phyloP scores from a whole-genome alignment of 371 early-diverging fungal species.

The Mortierella sp. region DNA sequence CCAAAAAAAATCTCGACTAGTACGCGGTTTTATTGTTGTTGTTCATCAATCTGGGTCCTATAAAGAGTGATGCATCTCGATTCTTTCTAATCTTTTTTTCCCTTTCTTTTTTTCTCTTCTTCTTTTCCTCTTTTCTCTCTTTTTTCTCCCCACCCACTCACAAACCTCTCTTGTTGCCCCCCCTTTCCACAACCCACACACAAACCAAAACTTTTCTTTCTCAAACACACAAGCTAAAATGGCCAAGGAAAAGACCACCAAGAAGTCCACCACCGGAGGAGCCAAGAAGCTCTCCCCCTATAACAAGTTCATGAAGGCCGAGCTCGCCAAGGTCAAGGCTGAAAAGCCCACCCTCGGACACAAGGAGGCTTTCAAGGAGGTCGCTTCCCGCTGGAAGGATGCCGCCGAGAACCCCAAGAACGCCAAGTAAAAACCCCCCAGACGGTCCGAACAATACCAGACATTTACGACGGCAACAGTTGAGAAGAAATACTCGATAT shows the following conservation, averaged over 20 bases:
- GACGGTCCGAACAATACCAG: neutral
- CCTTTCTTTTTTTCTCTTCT: constrained; percentile 5
- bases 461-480: neutral
- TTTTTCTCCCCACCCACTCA: neutral
- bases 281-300: constrained; percentile 73
- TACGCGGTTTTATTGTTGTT: constrained; percentile 5
- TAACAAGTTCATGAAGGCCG: constrained; percentile 80
- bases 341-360: constrained; percentile 70
- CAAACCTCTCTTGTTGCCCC: neutral
- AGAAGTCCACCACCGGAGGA: constrained; percentile 52
- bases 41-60: constrained; percentile 3
- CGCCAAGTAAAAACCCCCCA: constrained; percentile 35
- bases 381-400: constrained; percentile 59
- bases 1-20: neutral
- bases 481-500: neutral
- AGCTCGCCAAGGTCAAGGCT: constrained; percentile 75
- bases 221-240: constrained; percentile 25
- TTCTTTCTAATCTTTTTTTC: constrained; percentile 34
- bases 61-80: constrained; percentile 27
- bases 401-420: constrained; percentile 64
- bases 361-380: constrained; percentile 73
- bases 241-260: constrained; percentile 56
- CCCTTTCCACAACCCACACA: constrained; percentile 5
- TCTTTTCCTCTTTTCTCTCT: constrained; percentile 11
- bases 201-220: neutral